Percentiles rank a stretch among this genome's conserved stretches.
Evolutionary conservation across 192 early-diverging fungal species (phyloP).

Genomic region (Podila epigama): DNA sequence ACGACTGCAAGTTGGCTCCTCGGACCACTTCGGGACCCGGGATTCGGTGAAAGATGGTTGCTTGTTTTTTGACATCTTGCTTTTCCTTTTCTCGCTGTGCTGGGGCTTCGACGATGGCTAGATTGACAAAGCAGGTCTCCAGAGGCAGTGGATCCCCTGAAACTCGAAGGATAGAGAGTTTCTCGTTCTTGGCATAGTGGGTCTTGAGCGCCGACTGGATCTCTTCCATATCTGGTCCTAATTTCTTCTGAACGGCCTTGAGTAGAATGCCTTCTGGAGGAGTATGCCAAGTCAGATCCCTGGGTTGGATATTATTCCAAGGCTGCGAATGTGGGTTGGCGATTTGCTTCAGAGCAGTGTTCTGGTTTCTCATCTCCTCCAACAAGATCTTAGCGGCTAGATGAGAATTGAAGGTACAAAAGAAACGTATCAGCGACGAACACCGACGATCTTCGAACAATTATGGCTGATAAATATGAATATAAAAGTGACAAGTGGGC

Average conservation of each 20-base stretch:
- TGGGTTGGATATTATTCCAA: background rate
- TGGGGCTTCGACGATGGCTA: conserved; percentile 7
- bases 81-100: conserved; percentile 2
- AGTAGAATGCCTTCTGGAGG: background rate
- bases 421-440: background rate
- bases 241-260: background rate
- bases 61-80: conserved; percentile 8
- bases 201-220: conserved; percentile 2
- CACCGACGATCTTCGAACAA: background rate
- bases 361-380: background rate
- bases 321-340: background rate
- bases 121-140: conserved; percentile 12
- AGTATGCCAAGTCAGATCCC: background rate
- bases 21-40: background rate
- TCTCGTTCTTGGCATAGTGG: background rate
- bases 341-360: background rate
- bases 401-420: background rate
- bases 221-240: background rate
- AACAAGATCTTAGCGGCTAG: background rate
- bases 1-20: background rate
- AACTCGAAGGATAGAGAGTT: conserved; percentile 2
- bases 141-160: conserved; percentile 10
- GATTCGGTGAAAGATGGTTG: conserved; percentile 5
- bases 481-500: background rate
- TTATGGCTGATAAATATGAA: background rate